Evolutionary conservation across 2,329 filamentous ascomycete species (phyloP), one percentile per base, ranked within the genome.

Genomic region (Macrophomina phaseolina): DNA sequence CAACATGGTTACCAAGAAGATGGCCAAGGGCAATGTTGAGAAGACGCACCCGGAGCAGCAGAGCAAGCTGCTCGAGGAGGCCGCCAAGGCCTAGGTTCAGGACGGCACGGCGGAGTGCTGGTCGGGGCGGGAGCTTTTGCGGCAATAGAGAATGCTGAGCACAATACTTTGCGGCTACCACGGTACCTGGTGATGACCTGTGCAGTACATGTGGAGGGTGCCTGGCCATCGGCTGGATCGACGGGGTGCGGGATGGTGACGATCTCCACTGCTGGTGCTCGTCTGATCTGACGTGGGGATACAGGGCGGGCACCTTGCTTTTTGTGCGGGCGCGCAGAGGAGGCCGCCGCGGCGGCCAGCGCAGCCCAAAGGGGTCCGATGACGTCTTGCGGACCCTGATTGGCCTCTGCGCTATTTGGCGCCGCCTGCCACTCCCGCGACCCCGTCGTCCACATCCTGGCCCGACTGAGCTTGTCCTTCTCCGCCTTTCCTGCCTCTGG

Each of bases 1-100:
- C 4, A 79, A 80, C 63, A 78, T 79, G 45, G 74, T 80, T 73
- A 78, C 78, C 75, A 80, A 79, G 75, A 79, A 77, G 72, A 77
- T 80, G 64, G 78, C 77, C 1, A 79, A 78, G 72, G 75, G 72
- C 1, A 80, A 78, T 62, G 76, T 79, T 1, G 78, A 80, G 69
- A 79, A 77, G 73, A 78, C 75, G 36, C 77, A 79, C 67, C 77
- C 78, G 1, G 73, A 72, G 69, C 77, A 80, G 72, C 77, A 80
- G 61, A 56, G 67, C 12, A 71, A 73, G 71, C 69, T 80, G 66
- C 69, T 80, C 12, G 70, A 78, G 68, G 70, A 74, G 48, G 67
- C 64, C 32, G 64, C 56, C 8, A 70, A 67, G 65, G 72, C 71
- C 38, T 76, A 70, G 45, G 42, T 6, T 45, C 36, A 12, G 48